Percentiles rank a stretch among this genome's conserved stretches.
Conservation (phyloP, 2,329 filamentous ascomycete species). For the Ilyonectria mors-panacis region DNA sequence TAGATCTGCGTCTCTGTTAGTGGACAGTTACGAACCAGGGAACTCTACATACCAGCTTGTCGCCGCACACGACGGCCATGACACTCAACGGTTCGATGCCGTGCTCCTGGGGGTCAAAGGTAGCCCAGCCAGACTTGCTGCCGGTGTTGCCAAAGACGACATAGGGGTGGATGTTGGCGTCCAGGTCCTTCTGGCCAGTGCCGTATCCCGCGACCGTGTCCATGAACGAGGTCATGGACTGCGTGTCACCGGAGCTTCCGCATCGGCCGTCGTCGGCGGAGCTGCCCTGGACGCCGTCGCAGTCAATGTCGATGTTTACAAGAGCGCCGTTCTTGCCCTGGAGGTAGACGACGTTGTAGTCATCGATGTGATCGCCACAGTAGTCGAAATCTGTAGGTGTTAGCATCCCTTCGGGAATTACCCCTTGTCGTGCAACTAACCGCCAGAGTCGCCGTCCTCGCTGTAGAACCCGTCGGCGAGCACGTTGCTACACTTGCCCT, state of each 20-base stretch:
- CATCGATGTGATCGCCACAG: slow-evolving; percentile 61
- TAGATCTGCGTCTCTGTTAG: slow-evolving; percentile 59
- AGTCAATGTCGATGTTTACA: slow-evolving; percentile 72
- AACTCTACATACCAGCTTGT: slow-evolving; percentile 56
- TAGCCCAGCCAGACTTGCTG: slow-evolving; percentile 49
- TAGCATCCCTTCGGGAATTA: not conserved
- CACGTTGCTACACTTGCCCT: slow-evolving; percentile 56
- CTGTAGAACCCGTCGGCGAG: slow-evolving; percentile 60
- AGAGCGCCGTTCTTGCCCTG: slow-evolving; percentile 59
- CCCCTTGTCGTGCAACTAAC: slow-evolving; percentile 43
- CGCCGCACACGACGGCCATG: slow-evolving; percentile 68
- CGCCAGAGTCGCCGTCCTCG: slow-evolving; percentile 53
- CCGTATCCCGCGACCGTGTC: slow-evolving; percentile 56
- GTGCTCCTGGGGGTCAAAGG: slow-evolving; percentile 58
- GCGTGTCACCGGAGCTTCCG: slow-evolving; percentile 59
- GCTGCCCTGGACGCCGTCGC: slow-evolving; percentile 65
- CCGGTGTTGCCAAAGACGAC: slow-evolving; percentile 68
- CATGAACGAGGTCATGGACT: slow-evolving; percentile 64
- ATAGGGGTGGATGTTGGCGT: slow-evolving; percentile 67
- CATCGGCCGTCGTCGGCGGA: slow-evolving; percentile 62
- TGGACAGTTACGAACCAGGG: not conserved
- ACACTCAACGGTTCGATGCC: slow-evolving; percentile 67
- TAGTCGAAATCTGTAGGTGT: slow-evolving; percentile 55
- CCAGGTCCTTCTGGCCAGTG: slow-evolving; percentile 57
- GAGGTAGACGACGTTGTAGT: slow-evolving; percentile 64